Percentiles rank a stretch among this genome's conserved stretches.
phyloP scores from a whole-genome alignment of 495 filamentous ascomycete species.

The Xylona heveae region DNA sequence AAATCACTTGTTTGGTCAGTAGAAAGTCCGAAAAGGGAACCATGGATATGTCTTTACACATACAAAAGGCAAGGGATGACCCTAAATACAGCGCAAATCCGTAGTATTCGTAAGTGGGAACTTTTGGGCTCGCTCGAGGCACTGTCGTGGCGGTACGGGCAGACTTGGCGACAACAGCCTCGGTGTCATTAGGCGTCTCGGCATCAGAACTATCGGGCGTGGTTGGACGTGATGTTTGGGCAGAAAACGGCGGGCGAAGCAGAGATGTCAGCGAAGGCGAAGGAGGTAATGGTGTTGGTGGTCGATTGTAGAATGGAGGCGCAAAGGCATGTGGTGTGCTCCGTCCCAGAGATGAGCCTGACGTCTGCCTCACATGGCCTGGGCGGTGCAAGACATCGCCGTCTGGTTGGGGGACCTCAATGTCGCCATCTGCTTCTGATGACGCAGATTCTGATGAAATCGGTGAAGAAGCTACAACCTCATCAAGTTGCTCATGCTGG shows the following conservation, averaged over 20 bases:
- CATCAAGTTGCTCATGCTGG: too few species aligned
- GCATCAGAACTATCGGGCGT: slow-evolving; percentile 84
- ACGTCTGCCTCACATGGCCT: too few species aligned
- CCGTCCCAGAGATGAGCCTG: too few species aligned
- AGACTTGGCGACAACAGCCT: slow-evolving; percentile 39
- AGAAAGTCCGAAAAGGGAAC: not conserved
- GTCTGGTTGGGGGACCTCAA: too few species aligned
- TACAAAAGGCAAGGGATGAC: slow-evolving; percentile 50
- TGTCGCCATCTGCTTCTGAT: too few species aligned
- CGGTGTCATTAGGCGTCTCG: slow-evolving; percentile 41
- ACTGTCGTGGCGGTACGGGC: slow-evolving; percentile 47
- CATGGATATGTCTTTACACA: slow-evolving; percentile 8
- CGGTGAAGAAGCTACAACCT: too few species aligned
- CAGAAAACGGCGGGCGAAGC: slow-evolving; percentile 51
- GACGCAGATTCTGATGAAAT: too few species aligned
- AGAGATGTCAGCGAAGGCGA: slow-evolving; percentile 90
- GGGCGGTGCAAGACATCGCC: too few species aligned
- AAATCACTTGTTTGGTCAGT: slow-evolving; percentile 32
- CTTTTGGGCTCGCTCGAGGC: slow-evolving; percentile 72
- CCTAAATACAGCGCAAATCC: slow-evolving; percentile 91
- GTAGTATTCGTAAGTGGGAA: slow-evolving; percentile 98
- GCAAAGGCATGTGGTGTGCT: too few species aligned
- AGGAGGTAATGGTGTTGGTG: slow-evolving; percentile 53
- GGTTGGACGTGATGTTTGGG: slow-evolving; percentile 61
- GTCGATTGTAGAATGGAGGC: slow-evolving; percentile 25